These are phyloP conservation scores for Fistulinella cinereoalba DNA, from an alignment of 1,284 basidiomycete species.

Conservation along the genomic window DNA sequence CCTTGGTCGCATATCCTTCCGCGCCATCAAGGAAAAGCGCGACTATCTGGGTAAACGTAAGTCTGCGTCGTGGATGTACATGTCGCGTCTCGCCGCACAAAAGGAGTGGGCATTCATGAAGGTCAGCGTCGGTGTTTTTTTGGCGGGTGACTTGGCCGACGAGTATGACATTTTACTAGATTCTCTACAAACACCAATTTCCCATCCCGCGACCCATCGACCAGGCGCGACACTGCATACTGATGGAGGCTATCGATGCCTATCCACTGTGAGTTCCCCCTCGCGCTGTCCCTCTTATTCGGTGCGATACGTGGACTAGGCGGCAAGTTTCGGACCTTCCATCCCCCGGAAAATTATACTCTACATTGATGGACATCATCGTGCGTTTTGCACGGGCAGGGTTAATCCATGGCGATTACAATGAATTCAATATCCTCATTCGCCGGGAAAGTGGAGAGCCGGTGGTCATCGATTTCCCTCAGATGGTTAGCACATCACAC, in stretches of 20 bases:
- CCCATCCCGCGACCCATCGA: conserved; percentile 94
- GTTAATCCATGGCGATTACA: conserved; percentile 98
- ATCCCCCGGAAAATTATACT: conserved; percentile 88
- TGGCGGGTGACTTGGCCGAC: not conserved
- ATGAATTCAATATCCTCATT: conserved; percentile 99
- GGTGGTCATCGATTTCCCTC: conserved; percentile 97
- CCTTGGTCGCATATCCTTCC: conserved; percentile 93
- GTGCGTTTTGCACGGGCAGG: conserved; percentile 92
- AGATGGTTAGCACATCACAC: conserved; percentile 98
- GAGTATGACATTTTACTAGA: conserved; percentile 44
- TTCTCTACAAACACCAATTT: conserved; percentile 91
- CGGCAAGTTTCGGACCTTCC: conserved; percentile 86
- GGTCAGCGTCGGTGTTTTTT: conserved; percentile 41
- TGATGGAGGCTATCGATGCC: conserved; percentile 96
- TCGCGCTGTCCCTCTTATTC: not conserved
- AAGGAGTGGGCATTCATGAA: conserved; percentile 99
- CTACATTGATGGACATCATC: conserved; percentile 92
- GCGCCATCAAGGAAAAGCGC: conserved; percentile 94
- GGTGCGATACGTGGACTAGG: conserved; percentile 39
- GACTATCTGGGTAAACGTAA: conserved; percentile 97
- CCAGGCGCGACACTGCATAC: conserved; percentile 90
- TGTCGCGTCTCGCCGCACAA: conserved; percentile 93
- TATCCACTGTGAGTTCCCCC: conserved; percentile 76
- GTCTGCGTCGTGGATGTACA: conserved; percentile 99
- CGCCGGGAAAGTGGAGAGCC: conserved; percentile 78